Evolutionary conservation across 495 filamentous ascomycete genomes (phyloP), one percentile per base, ranked within the genome.

Genomic region (Podospora pseudopauciseta): DNA sequence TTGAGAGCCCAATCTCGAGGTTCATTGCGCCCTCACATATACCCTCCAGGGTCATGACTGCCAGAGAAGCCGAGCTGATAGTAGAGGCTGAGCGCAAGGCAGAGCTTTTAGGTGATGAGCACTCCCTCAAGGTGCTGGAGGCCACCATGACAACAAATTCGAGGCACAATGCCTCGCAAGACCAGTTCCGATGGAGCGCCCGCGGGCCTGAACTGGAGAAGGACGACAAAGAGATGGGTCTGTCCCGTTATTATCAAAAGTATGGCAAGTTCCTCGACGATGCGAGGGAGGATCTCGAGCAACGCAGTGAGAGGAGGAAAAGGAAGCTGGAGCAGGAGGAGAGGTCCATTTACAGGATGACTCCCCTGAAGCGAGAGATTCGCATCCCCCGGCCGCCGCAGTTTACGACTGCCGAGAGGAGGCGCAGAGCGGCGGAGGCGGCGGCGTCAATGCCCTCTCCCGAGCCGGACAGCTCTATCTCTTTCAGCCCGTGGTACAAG

Each of bases 1-100:
- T 78, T 57, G 49, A 71, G 32, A 73, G 57, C 65, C 74, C 76
- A 9, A 64, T 78, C 5, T 65, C 68, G 19, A 70, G 65, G 49
- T 74, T 74, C 57, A 57, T 62, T 1, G 64, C 68, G 0, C 73
- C 73, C 3, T 60, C 23, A 13, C 62, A 74, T 18, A 68, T 73
- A 16, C 75, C 75, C 11, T 60, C 66, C 9, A 63, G 65, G 26
- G 16, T 74, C 49, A 63, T 75, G 69, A 68, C 66, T 13, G 19
- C 60, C 13, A 19, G n/a, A 2, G 62, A 68, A 18, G 71, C 63
- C 18, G 60, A 67, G 9, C 62, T 34, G 39, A 63, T 71, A 19
- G 13, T 65, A 15, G 4, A 28, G 20, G 60, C 65, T 13, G 68
- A 70, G 44, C 54, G 67, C 18, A 66, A 62, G 59, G 68, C 67